A percentile compares a stretch with the other conserved stretches of the same genome.
Evolutionary conservation across 1,139 yeast genomes (phyloP).

Genomic region (Zygosaccharomyces sapae): DNA sequence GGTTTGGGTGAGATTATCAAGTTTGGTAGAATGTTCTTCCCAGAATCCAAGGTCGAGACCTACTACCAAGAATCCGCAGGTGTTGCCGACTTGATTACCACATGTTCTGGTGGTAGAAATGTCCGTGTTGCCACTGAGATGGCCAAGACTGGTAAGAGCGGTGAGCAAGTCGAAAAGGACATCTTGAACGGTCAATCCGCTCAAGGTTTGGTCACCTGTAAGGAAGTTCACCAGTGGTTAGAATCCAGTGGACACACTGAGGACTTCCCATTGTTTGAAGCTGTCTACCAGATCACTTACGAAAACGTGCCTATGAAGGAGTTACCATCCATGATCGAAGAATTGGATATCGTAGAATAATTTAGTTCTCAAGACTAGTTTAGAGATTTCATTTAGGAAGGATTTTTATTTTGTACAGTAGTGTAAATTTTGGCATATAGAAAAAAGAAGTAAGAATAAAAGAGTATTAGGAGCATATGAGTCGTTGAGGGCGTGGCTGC

Average conservation of each 20-base stretch:
- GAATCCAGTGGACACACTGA: constrained; percentile 52
- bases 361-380: not conserved
- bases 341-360: constrained; percentile 26
- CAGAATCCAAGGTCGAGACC: constrained; percentile 66
- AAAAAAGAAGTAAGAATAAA: constrained; percentile 52
- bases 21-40: constrained; percentile 73
- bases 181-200: constrained; percentile 90
- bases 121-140: constrained; percentile 79
- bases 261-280: constrained; percentile 84
- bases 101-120: constrained; percentile 95
- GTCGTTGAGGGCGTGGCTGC: too few species aligned
- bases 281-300: constrained; percentile 78
- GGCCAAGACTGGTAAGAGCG: constrained; percentile 66
- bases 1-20: constrained; percentile 83
- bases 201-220: constrained; percentile 85
- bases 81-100: constrained; percentile 93
- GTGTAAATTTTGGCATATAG: constrained; percentile 35
- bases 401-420: constrained; percentile 37
- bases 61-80: constrained; percentile 92
- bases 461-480: constrained; percentile 41
- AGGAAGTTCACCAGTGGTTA: constrained; percentile 84
- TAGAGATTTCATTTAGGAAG: not conserved
- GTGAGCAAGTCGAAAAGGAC: constrained; percentile 75
- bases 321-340: constrained; percentile 59
- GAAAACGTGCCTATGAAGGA: constrained; percentile 62